Evolutionary conservation across 495 filamentous ascomycete species (phyloP).

Genomic region (Tuber indicum): DNA sequence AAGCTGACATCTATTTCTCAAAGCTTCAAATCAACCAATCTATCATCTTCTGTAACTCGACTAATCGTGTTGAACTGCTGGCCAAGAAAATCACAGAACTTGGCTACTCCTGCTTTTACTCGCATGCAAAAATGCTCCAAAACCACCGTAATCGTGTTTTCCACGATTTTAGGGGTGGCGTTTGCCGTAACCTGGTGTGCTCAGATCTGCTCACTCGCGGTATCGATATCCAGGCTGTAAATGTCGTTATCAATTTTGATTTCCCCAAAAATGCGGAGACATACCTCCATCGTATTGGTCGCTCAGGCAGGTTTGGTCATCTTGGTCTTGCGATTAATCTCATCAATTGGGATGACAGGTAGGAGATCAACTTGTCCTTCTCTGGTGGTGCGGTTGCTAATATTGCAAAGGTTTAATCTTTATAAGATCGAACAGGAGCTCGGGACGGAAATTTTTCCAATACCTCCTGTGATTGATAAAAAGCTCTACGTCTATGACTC

Average conservation of each 20-base stretch:
- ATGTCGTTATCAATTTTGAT: conserved; percentile 99
- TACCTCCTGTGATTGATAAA: conserved; percentile 91
- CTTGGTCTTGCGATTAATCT: conserved; percentile 96
- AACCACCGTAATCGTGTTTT: conserved; percentile 95
- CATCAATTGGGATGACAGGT: conserved; percentile 96
- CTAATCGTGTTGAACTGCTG: conserved; percentile 91
- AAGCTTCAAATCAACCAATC: conserved; percentile 97
- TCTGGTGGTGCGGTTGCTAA: conserved; percentile 19
- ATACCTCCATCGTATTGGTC: conserved; percentile 96
- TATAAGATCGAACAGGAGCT: conserved; percentile 98
- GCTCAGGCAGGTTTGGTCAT: conserved; percentile 94
- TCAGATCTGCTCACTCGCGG: conserved; percentile 95
- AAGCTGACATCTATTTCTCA: conserved; percentile 12
- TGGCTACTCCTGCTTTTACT: conserved; percentile 99
- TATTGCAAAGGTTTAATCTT: conserved; percentile 63
- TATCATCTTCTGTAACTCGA: conserved; percentile 99
- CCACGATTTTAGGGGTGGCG: conserved; percentile 97
- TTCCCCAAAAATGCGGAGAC: conserved; percentile 99
- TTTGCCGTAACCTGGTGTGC: conserved; percentile 95
- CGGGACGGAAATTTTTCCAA: conserved; percentile 93
- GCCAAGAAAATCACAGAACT: conserved; percentile 99
- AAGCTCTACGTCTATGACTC: conserved; percentile 97
- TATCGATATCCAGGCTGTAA: conserved; percentile 99
- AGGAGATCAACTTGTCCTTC: background rate
- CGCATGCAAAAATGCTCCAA: conserved; percentile 97